Evolutionary conservation across 345 rosid species (phyloP), one percentile per base, ranked within the genome.

Genomic region (Alliaria petiolata): DNA sequence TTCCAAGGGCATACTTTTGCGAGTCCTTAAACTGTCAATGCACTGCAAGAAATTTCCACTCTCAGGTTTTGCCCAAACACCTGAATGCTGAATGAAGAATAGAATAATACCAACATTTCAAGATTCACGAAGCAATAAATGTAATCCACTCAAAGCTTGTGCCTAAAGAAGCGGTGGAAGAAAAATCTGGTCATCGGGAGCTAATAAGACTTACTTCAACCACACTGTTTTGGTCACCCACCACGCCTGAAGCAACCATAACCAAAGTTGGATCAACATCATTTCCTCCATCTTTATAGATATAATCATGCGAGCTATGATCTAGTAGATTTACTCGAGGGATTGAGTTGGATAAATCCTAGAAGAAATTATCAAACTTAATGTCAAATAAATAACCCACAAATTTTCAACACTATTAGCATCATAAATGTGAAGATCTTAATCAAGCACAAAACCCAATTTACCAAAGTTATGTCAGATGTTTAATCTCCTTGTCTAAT

Each of bases 21-120:
- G 85, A 60, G 66, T 88, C 72, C 72, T 85, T 42, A 84, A 55
- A 54, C 42, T 77, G 64, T 75, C 90, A 67, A 91, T 77, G 76
- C 99, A 95, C 71, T 85, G 96, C 17, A 82, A 81, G 84, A 81
- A 88, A 76, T 91, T 89, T 34, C 87, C 86, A 42, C 96, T 91
- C 67, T 85, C 78, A 42, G 97, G 96, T 80, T 83, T 83, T 35
- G 90, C 85, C 99, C 96, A 95, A 54, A 91, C 86, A 74, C 85
- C 96, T 74, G 91, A 74, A 63, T 71, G 74, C 99, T 95, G 82
- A 77, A 81, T 20, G 26, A 72, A 62, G 70, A 78, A 69, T 34
- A 50, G 62, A 76, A 34, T 52, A 51, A 65, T 5, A 31, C 8
- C 44, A 71, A 51, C 47, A 26, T 7, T 38, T 15, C 36, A 57